phyloP scores from a whole-genome alignment of 1,284 basidiomycete species.

The Ganoderma multipileum region DNA sequence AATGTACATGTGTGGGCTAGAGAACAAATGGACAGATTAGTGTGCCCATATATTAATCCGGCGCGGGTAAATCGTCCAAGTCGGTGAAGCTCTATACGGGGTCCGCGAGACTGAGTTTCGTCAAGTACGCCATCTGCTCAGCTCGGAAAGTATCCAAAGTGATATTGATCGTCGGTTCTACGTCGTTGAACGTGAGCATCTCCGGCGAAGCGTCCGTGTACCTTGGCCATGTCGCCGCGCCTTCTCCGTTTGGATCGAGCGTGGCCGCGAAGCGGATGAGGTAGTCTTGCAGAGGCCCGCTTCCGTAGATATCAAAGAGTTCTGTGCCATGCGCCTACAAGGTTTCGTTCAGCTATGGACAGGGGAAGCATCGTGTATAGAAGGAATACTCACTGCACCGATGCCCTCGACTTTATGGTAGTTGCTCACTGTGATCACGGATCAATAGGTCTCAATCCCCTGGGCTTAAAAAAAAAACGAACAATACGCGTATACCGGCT shows the following conservation, averaged over 20 bases:
- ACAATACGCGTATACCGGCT: constrained; percentile 57
- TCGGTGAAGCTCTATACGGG: constrained; percentile 12
- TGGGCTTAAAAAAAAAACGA: constrained; percentile 18
- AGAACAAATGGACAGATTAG: background rate
- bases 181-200: constrained; percentile 54
- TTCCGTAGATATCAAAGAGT: constrained; percentile 24
- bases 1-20: too few species aligned
- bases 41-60: background rate
- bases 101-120: constrained; percentile 15
- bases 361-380: constrained; percentile 28
- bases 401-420: constrained; percentile 49
- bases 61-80: background rate
- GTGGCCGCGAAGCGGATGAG: constrained; percentile 27
- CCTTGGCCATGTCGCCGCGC: constrained; percentile 52
- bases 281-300: constrained; percentile 26
- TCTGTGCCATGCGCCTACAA: constrained; percentile 22
- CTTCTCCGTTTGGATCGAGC: constrained; percentile 44
- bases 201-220: constrained; percentile 47
- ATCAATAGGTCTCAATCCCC: background rate
- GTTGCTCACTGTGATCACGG: constrained; percentile 45
- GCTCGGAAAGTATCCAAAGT: constrained; percentile 50
- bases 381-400: constrained; percentile 46
- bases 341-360: background rate
- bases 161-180: constrained; percentile 41
- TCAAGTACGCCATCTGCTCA: constrained; percentile 35